Evolutionary conservation across 1,139 yeast species (phyloP).

Genomic region (Protomyces arabidopsidicola): DNA sequence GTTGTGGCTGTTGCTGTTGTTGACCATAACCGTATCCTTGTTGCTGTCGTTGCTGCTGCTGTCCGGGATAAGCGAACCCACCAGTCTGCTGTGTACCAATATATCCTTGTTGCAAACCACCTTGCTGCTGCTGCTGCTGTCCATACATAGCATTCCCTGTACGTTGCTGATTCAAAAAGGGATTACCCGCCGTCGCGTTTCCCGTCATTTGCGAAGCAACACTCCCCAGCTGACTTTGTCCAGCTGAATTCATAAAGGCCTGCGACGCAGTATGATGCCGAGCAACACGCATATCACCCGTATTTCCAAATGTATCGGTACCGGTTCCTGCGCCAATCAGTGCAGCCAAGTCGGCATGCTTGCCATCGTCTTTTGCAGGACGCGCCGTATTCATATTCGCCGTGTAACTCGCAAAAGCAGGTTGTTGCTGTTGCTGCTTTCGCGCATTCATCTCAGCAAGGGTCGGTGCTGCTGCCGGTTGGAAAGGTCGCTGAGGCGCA

Average conservation of each 20-base stretch:
- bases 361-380: conserved; percentile 33
- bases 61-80: conserved; percentile 26
- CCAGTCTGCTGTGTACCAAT: conserved; percentile 26
- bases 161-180: conserved; percentile 22
- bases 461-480: conserved; percentile 18
- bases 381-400: conserved; percentile 12
- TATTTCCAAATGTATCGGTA: conserved; percentile 90
- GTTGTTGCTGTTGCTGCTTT: conserved; percentile 24
- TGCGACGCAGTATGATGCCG: conserved; percentile 80
- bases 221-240: conserved; percentile 38
- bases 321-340: conserved; percentile 76
- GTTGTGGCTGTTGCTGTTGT: conserved; percentile 9
- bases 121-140: conserved; percentile 11
- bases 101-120: not conserved
- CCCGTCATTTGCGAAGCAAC: conserved; percentile 30
- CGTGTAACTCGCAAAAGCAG: not conserved
- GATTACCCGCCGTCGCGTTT: conserved; percentile 5
- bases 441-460: conserved; percentile 1
- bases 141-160: conserved; percentile 22
- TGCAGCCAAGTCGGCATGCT: conserved; percentile 68
- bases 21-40: not conserved
- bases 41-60: conserved; percentile 5
- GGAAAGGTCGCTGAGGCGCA: conserved; percentile 14
- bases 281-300: conserved; percentile 83
- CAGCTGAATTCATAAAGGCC: conserved; percentile 76